A percentile compares a stretch with the other conserved stretches of the same genome.
Evolutionary conservation across 1,139 yeast genomes (phyloP).

Genomic region (Candida pseudoviswanathii): DNA sequence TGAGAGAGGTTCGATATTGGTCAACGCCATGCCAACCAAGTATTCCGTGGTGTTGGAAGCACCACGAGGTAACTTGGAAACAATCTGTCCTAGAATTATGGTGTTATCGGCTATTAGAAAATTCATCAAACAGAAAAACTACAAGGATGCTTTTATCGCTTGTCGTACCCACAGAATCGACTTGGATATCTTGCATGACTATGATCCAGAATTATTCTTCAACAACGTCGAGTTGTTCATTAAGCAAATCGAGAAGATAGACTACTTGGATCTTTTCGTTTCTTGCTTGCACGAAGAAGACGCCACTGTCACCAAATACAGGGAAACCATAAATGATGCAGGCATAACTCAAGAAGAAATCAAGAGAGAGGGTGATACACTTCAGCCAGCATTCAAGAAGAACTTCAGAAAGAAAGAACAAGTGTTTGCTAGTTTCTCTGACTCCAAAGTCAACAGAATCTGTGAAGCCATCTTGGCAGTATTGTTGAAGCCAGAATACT

Average conservation of each 20-base stretch:
- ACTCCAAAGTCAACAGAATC: conserved; percentile 72
- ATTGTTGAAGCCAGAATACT: conserved; percentile 54
- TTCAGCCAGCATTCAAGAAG: conserved; percentile 20
- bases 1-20: conserved; percentile 86
- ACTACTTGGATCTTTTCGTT: conserved; percentile 81
- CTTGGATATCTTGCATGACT: conserved; percentile 86
- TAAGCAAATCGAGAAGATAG: conserved; percentile 68
- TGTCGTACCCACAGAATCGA: conserved; percentile 94
- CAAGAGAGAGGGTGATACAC: conserved; percentile 13
- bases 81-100: conserved; percentile 91
- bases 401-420: conserved; percentile 37
- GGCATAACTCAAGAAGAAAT: conserved; percentile 15
- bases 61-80: conserved; percentile 94
- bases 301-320: conserved; percentile 80
- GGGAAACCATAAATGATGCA: conserved; percentile 57
- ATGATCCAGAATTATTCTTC: conserved; percentile 70
- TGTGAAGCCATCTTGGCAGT: conserved; percentile 71
- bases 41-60: conserved; percentile 88
- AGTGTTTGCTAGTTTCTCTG: conserved; percentile 32
- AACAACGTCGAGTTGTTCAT: conserved; percentile 69
- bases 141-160: conserved; percentile 70
- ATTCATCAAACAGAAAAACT: conserved; percentile 58
- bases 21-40: conserved; percentile 79
- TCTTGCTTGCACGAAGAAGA: conserved; percentile 88
- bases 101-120: conserved; percentile 82